These are phyloP conservation scores for Metschnikowia baotianmanensis DNA, from an alignment of 805 yeast genomes.

Conservation along the genomic window DNA sequence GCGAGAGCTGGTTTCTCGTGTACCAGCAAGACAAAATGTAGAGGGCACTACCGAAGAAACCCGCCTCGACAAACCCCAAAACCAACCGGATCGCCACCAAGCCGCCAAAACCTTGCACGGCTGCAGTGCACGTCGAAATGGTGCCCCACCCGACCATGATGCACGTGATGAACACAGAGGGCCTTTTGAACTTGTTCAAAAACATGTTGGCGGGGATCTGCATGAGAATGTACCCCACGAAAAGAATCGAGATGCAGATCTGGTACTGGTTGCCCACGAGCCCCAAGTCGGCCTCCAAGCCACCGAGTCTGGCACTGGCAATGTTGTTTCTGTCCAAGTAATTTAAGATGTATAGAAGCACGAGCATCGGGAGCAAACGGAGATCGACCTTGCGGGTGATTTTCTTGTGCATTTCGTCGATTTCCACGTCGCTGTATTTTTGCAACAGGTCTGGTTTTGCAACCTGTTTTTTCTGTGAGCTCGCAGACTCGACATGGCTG, in stretches of 20 bases:
- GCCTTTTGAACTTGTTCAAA: conserved; percentile 46
- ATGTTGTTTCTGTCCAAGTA: conserved; percentile 52
- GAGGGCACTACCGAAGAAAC: conserved; percentile 47
- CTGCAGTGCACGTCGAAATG: conserved; percentile 47
- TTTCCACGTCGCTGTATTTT: conserved; percentile 39
- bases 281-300: conserved; percentile 43
- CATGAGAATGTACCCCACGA: conserved; percentile 47
- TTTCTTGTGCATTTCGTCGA: conserved; percentile 40
- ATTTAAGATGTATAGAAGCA: conserved; percentile 50
- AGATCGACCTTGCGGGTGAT: conserved; percentile 48
- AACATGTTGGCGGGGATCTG: conserved; percentile 50
- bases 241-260: conserved; percentile 51
- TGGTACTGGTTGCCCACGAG: conserved; percentile 45
- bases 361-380: conserved; percentile 49
- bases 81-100: conserved; percentile 46
- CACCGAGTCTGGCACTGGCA: conserved; percentile 54
- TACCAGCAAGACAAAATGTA: conserved; percentile 56
- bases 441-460: conserved; percentile 32
- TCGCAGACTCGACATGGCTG: conserved; percentile 11
- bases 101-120: conserved; percentile 43
- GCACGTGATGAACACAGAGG: conserved; percentile 48
- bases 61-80: conserved; percentile 48
- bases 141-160: conserved; percentile 54
- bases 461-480: not conserved
- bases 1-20: conserved; percentile 46